Base-by-base conservation (phyloP, 352 stramenopile genomes). In the Phytophthora pistaciae region DNA sequence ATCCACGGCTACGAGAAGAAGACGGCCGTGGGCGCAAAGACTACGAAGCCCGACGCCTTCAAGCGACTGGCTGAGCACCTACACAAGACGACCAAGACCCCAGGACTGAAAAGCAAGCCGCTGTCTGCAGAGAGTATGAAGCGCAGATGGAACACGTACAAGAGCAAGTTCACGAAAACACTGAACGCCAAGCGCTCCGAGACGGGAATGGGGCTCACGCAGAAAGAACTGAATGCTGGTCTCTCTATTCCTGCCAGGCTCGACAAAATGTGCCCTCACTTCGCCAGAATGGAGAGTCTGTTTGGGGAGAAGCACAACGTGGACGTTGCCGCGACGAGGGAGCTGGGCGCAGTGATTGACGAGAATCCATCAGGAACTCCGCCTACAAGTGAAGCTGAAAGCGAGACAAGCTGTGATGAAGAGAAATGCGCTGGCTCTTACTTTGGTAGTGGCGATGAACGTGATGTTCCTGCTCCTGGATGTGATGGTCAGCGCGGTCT, bases 71-170 rank as follows among this genome's bases (percentile, higher is more conserved):
- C 50, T 16, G 60, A 68, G 36, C 16, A 60, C 25, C 38, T 68
- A 14, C 60, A 66, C 50, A 16, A 8, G 20, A 53, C 9, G 25
- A 38, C 38, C 38, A 61, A 60, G 50, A 60, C 50, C 2, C 50
- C 60, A 58, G 49, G 33, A 8, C 42, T 60, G 0, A 33, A 33
- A 33, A 33, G 5, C 10, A 27, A 27, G 21, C 44, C 54, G 7
- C 60, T 60, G 16, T 56, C 49, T 36, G 38, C 50, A 10, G 16
- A 49, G 8, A 66, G 42, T 44, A 60, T 60, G 50, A 59, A 60
- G 50, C 50, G 40, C 14, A 50, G 50, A 10, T 68, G 60, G 60
- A 68, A 54, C 21, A 68, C 50, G 52, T 68, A 61, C 50, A 68
- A 68, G 53, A 60, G 13, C 20, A 68, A 68, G 40, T 60, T 60